Base-by-base conservation (phyloP, 768 basidiomycete species). In the Suillus luteus region DNA sequence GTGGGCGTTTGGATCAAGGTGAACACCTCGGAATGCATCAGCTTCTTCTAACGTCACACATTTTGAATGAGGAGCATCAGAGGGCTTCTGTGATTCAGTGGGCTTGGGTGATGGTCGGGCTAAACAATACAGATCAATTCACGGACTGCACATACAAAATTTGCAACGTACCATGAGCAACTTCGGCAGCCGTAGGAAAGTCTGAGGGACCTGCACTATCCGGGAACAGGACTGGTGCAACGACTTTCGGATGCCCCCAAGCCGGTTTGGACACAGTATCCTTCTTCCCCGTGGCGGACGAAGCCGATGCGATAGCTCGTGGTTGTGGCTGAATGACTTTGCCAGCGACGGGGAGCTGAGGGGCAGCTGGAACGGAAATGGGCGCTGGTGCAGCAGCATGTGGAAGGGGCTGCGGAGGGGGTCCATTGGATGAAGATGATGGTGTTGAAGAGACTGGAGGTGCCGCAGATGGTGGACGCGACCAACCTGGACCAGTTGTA, bases 121-220 rank as follows among this genome's bases (percentile, higher is more conserved):
- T 55, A 40, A 24, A 40, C 24, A 35, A 27, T 1, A 11, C 3
- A 41, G 27, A 58, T 58, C 24, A 55, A 19, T 60, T 60, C 15
- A n/a, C 55, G 59, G 52, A 46, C 38, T 58, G 59, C 52, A 54
- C 46, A 49, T 61, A 59, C n/a, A 37, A 60, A 38, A 73, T 69
- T 61, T 61, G 60, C 41, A 24, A 80, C 85, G 69, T 68, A 90
- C 93, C 90, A 79, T 90, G 89, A 8, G 93, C 93, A 51, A 95
- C 94, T 79, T 99, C 97, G 43, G 93, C 94, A 54, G 96, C 95
- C 6, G 97, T 99, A 8, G 97, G 97, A 73, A 99, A 99, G 67
- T 99, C 96, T 62, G 79, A 84, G 44, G 79, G 76, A 51, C 77
- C 76, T 27, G 78, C 75, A 58, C 78, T 75, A 51, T 87, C 84